A percentile compares a stretch with the other conserved stretches of the same genome.
phyloP scores from a whole-genome alignment of 257 asterid genomes.

The Nicotiana tabacum region DNA sequence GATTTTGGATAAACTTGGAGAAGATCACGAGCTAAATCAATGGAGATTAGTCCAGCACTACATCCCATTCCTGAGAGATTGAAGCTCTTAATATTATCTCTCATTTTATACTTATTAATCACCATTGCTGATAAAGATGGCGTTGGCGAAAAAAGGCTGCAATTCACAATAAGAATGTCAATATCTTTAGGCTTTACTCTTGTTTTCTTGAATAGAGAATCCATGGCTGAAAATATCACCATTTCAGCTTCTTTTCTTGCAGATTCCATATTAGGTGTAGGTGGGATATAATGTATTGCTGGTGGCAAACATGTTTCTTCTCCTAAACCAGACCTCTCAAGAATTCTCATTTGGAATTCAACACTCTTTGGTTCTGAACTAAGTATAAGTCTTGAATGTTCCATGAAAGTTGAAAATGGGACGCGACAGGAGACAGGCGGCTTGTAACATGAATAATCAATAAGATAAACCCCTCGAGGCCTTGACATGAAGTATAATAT shows the following conservation, averaged over 20 bases:
- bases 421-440: slow-evolving; percentile 19
- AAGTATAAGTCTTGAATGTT: slow-evolving; percentile 18
- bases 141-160: slow-evolving; percentile 28
- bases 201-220: slow-evolving; percentile 16
- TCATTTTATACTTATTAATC: slow-evolving; percentile 26
- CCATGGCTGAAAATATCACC: slow-evolving; percentile 25
- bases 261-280: slow-evolving; percentile 14
- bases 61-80: slow-evolving; percentile 34
- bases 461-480: slow-evolving; percentile 19
- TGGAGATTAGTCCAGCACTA: slow-evolving; percentile 29
- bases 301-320: slow-evolving; percentile 28
- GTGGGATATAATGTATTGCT: slow-evolving; percentile 27
- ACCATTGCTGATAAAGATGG: slow-evolving; percentile 32
- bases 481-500: slow-evolving; percentile 18
- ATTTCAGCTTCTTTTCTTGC: slow-evolving; percentile 27
- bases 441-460: slow-evolving; percentile 29
- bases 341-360: slow-evolving; percentile 24
- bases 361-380: slow-evolving; percentile 19
- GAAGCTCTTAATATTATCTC: slow-evolving; percentile 26
- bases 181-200: slow-evolving; percentile 23
- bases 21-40: slow-evolving; percentile 28
- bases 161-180: slow-evolving; percentile 28
- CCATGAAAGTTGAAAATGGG: slow-evolving; percentile 24
- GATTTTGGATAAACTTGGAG: slow-evolving; percentile 19
- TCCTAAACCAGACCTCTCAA: slow-evolving; percentile 33